Base-by-base conservation (phyloP, 2,329 filamentous ascomycete genomes). In the Pseudocercospora macadamiae region DNA sequence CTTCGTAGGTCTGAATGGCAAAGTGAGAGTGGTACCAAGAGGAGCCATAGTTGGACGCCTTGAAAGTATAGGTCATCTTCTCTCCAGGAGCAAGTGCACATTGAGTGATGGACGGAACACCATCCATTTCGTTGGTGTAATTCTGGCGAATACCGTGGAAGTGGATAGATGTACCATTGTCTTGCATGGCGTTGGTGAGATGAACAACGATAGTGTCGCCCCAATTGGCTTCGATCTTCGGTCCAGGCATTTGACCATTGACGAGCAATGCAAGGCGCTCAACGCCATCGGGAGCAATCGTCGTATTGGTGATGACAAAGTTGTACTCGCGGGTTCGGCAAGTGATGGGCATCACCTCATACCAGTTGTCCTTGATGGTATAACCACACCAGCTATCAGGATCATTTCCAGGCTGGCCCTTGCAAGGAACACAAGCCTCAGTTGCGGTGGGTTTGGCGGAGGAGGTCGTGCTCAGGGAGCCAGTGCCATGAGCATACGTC, bases 111-210 rank as follows among this genome's bases (percentile, higher is more conserved):
- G 76, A 75, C 49, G 74, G 74, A 44, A 76, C 78, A 42, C 80
- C 80, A 49, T 82, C 80, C 59, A 77, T 75, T 28, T 76, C 68
- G 67, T 85, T 85, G 1, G 80, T 83, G 64, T 78, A 80, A 61
- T 71, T 80, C 60, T 77, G 77, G 39, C 71, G 72, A 3, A 82
- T 61, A 7, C 79, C 80, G 62, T 82, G 80, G 75, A 77, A 78
- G 14, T 84, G 78, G 75, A 81, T 81, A 1, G 79, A 79, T 0
- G 74, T 83, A 1, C 75, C 74, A 55, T 76, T 75, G 60, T 62
- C 60, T 57, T 62, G 54, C 61, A 54, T 25, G 45, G 54, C 62
- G 64, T 77, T 77, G 28, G 71, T 69, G 7, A 64, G 21, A n/a
- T 47, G 53, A 3, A 55, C 54, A 59, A 69, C 57, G 51, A 78